phyloP scores from a whole-genome alignment of 1,284 basidiomycete genomes.

The Fomitopsis pinicola region DNA sequence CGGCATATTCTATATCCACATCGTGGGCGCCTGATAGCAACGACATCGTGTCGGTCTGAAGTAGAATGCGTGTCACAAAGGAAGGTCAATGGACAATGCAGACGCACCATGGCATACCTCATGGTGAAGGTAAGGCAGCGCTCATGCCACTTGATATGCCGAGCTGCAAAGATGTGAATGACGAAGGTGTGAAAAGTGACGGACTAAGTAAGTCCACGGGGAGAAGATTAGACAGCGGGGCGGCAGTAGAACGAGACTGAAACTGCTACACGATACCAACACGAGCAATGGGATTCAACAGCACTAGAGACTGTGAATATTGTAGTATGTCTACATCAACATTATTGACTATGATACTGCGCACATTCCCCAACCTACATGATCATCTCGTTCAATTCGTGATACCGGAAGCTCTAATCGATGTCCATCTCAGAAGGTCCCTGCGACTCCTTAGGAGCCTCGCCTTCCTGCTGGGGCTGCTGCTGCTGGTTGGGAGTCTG shows the following conservation, averaged over 20 bases:
- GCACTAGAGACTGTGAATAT: slow-evolving; percentile 2
- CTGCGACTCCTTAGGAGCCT: slow-evolving; percentile 18
- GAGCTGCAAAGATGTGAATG: no score
- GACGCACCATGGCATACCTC: background rate
- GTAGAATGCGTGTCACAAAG: background rate
- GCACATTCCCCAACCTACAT: slow-evolving; percentile 1
- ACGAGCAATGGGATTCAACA: background rate
- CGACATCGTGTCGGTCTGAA: background rate
- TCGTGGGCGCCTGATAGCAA: background rate
- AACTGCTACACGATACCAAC: background rate
- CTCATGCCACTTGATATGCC: background rate
- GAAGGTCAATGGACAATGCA: background rate
- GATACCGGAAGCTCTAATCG: background rate
- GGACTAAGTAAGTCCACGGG: no score
- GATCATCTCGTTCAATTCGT: background rate
- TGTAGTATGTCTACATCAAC: slow-evolving; percentile 8
- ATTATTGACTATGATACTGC: slow-evolving; percentile 14
- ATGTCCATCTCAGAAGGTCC: slow-evolving; percentile 8
- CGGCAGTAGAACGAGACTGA: no score
- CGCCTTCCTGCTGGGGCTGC: slow-evolving; percentile 33
- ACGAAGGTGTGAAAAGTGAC: no score
- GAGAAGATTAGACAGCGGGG: no score
- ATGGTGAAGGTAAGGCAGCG: background rate
- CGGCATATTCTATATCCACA: background rate
- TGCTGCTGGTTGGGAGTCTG: slow-evolving; percentile 54